Base-by-base conservation (phyloP, 768 basidiomycete genomes). In the Tylopilus subfusipes region DNA sequence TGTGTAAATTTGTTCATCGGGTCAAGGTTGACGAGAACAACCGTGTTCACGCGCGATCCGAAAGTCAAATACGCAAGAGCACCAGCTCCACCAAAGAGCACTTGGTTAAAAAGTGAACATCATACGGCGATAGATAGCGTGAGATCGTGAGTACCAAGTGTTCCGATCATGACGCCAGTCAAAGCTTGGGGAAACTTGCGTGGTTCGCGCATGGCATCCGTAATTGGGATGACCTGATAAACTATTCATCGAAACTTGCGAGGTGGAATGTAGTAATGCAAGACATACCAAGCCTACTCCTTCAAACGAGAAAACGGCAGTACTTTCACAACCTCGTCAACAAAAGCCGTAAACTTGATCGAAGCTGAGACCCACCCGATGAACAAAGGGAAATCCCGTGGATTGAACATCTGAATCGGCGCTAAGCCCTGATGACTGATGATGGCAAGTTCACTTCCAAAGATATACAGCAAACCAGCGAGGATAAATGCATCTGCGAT, bases 251-350 rank as follows among this genome's bases (percentile, higher is more conserved):
- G 56, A 34, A 42, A 46, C 22, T 12, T 25, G 24, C 7, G 30
- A 16, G 40, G 29, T 25, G 13, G 6, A 33, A 25, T 33, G 24
- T 18, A 13, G 27, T n/a, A 42, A 39, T 19, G 25, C 25, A 27
- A 29, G 50, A 70, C 83, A 60, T 61, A 89, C 87, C 72, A 98
- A 75, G 45, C 96, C 97, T 60, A 99, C 93, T 10, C 96, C 96
- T 72, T 99, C 96, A 63, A 98, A 99, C 1, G 97, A 93, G 72
- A 98, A 98, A 29, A 98, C 96, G 4, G 97, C 96, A 22, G 97
- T 98, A 9, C 94, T 93, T 61, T 59, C 25, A 42, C 56, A 25
- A 57, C 34, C 18, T 25, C 16, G 52, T 57, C 6, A 59, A 44
- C 44, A 5, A 24, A 53, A 45, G 33, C 27, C 8, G 42, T 31